phyloP scores from a whole-genome alignment of 2,329 filamentous ascomycete species.

The Aspergillus tubingensis region DNA sequence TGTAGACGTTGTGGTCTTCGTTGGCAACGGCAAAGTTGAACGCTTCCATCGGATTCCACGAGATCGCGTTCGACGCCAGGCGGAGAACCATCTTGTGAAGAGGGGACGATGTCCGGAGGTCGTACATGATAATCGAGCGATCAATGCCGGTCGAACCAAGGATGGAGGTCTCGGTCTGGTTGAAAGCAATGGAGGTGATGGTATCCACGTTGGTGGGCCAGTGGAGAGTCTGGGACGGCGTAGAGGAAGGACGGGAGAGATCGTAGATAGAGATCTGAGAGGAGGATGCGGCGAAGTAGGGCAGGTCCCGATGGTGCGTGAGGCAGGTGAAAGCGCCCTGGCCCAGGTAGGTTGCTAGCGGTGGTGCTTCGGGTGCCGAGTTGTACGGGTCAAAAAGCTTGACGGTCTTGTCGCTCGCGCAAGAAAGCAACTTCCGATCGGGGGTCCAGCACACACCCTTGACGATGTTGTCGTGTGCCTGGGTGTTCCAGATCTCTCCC shows the following conservation, averaged over 20 bases:
- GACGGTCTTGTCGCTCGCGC: conserved; percentile 80
- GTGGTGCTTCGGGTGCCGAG: conserved; percentile 66
- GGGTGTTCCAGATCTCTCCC: conserved; percentile 73
- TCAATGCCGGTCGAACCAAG: conserved; percentile 84
- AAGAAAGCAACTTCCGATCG: conserved; percentile 81
- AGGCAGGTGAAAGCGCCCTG: conserved; percentile 78
- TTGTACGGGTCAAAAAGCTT: conserved; percentile 92
- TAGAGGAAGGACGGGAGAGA: conserved; percentile 72
- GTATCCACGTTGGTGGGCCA: conserved; percentile 92
- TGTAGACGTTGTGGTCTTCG: conserved; percentile 89
- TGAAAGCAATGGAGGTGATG: conserved; percentile 85
- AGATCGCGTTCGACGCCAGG: conserved; percentile 78
- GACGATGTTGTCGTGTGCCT: conserved; percentile 90
- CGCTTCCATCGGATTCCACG: conserved; percentile 96
- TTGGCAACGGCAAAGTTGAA: conserved; percentile 93
- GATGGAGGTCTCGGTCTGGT: conserved; percentile 90
- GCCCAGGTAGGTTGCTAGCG: conserved; percentile 82
- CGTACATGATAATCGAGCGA: conserved; percentile 84
- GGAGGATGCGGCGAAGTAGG: conserved; percentile 76
- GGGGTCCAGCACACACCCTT: conserved; percentile 89
- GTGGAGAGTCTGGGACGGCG: conserved; percentile 76
- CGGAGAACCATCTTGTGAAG: conserved; percentile 78
- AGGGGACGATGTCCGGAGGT: conserved; percentile 82
- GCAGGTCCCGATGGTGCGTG: conserved; percentile 76
- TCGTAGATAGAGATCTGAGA: conserved; percentile 86